These are phyloP conservation scores for Elongisporangium senticosum DNA, from an alignment of 352 stramenopile genomes.

Conservation along the genomic window DNA sequence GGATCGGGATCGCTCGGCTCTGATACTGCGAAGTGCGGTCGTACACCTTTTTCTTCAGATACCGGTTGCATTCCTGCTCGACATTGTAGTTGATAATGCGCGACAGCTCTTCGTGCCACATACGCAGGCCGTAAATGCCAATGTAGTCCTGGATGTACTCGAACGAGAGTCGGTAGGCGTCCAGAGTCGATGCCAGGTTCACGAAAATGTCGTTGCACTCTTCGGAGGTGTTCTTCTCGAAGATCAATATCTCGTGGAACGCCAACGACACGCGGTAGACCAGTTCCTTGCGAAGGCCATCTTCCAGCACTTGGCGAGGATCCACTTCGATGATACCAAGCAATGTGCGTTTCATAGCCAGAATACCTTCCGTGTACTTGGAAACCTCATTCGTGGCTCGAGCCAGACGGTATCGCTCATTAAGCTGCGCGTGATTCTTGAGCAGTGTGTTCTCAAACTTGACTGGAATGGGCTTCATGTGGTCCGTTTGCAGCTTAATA, in stretches of 20 bases:
- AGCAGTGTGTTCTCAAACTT: constrained; percentile 92
- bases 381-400: constrained; percentile 93
- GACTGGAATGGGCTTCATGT: constrained; percentile 88
- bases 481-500: constrained; percentile 89
- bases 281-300: constrained; percentile 92
- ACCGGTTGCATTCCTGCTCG: constrained; percentile 95
- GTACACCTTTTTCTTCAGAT: constrained; percentile 93
- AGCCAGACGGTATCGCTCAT: constrained; percentile 89
- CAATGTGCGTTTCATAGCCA: constrained; percentile 93
- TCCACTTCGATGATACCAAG: constrained; percentile 94
- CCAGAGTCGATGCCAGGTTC: constrained; percentile 77
- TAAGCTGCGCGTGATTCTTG: constrained; percentile 89
- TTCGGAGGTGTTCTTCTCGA: constrained; percentile 78
- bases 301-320: constrained; percentile 89
- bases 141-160: constrained; percentile 97
- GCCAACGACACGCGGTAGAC: constrained; percentile 86
- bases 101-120: constrained; percentile 94
- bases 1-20: constrained; percentile 90
- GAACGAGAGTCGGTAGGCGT: constrained; percentile 89
- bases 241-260: constrained; percentile 85
- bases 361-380: constrained; percentile 93
- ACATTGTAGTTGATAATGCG: constrained; percentile 95
- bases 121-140: constrained; percentile 91
- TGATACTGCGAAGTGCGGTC: constrained; percentile 89
- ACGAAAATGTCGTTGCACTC: constrained; percentile 85